Evolutionary conservation across 345 rosid species (phyloP), one percentile per base, ranked within the genome.

Genomic region (Hibiscus mutabilis): DNA sequence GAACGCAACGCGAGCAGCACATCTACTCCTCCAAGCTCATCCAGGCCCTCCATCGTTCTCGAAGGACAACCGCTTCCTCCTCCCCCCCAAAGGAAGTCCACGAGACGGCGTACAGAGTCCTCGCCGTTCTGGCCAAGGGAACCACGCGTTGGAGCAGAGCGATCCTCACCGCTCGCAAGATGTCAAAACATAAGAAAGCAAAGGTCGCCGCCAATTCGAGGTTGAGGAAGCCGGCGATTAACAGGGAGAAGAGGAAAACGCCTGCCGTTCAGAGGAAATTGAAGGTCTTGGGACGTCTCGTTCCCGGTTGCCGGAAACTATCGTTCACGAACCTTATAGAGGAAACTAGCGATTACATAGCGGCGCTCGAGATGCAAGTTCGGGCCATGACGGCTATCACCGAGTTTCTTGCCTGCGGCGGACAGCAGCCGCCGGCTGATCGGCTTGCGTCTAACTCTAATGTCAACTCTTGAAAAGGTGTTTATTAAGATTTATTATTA

Each of bases 281-380:
- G 66, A 79, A 80, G 60, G 82, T 77, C 52, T 79, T 91, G 19
- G 69, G 96, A 76, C 86, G 91, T 46, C 72, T 94, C 68, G 86
- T 95, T 78, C 99, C 99, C 57, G 99, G 99, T 57, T 90, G 97
- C 89, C 77, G 85, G 79, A 88, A 88, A 67, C 74, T 83, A 2
- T 68, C 96, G 16, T 74, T 82, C 16, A 60, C 86, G 24, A 87
- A 72, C 61, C 83, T 95, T 62, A 80, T 95, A 69, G 96, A 90
- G 63, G 99, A 95, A 77, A 83, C 93, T 35, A 82, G 81, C 3
- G 99, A 95, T 81, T 95, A 95, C 71, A 85, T 95, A 66, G 91
- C 97, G 22, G 99, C 99, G 27, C 70, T 95, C 69, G 90, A 92
- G 93, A 94, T 94, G 98, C 98, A 94, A 78, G 86, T 94, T 27